Evolutionary conservation across 805 yeast genomes (phyloP), one percentile per base, ranked within the genome.

Genomic region (Yarrowia osloensis): DNA sequence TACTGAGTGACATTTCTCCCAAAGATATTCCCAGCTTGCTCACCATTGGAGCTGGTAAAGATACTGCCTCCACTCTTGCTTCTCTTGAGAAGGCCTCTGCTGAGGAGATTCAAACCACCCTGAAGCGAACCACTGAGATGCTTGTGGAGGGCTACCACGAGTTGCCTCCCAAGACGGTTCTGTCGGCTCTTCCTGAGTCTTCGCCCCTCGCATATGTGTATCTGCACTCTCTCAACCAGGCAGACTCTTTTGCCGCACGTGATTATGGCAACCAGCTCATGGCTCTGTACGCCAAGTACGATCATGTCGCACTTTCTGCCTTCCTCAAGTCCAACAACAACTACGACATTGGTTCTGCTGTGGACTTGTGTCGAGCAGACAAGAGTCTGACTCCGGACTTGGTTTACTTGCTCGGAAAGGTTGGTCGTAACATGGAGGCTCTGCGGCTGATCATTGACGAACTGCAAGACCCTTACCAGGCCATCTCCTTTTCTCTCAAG

Each of bases 401-500:
- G 46, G 96, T 95, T 0, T 92, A 86, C 73, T 77, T 95, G 33
- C 81, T 91, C 69, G 96, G 97, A 4, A 85, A 86, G 71, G 87
- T 90, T 28, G 98, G 99, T 1, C 89, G 90, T 70, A 86, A 87
- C 67, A 83, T 82, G 69, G 84, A 85, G 69, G 98, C 98, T 0
- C 77, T 94, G 71, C 83, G 81, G 67, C 79, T 95, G 49, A 91
- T 95, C 17, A 86, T 92, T 44, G 88, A 90, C 70, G 84, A 90
- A 71, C 77, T 93, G 63, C 82, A 88, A 66, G 95, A 94, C 74
- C 94, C 97, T 0, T 83, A 84, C 46, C 81, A 84, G 70, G 98
- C 98, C 0, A 89, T 95, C 26, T 82, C 82, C 19, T 95, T 92
- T 81, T 95, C 93, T 0, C 83, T 81, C 62, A 81, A 81, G 12